Conservation (phyloP, 176 grass and related monocot species). For the Areca catechu region DNA sequence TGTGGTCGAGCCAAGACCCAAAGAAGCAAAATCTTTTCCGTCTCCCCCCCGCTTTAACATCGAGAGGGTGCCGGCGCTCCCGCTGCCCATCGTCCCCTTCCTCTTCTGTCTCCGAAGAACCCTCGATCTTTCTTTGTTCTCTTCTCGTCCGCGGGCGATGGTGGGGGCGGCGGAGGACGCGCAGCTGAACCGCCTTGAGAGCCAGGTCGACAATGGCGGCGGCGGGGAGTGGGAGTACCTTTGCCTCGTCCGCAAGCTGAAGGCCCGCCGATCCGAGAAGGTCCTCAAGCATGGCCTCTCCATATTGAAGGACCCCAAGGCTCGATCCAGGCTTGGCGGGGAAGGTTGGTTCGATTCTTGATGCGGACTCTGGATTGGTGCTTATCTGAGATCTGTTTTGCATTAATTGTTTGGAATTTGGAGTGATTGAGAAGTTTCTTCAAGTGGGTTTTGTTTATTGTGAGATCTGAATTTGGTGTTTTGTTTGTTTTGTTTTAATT, state of each 20-base stretch:
- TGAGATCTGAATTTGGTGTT: not conserved
- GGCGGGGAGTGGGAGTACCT: slow-evolving; percentile 89
- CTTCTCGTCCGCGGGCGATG: slow-evolving; percentile 10
- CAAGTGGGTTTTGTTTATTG: not conserved
- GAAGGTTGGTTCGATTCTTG: slow-evolving; percentile 38
- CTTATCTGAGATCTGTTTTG: no score
- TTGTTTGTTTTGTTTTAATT: no score
- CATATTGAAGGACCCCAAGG: slow-evolving; percentile 69
- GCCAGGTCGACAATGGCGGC: slow-evolving; percentile 77
- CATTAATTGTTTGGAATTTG: no score
- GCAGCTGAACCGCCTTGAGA: slow-evolving; percentile 61
- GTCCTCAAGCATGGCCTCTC: slow-evolving; percentile 78
- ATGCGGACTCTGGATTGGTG: no score
- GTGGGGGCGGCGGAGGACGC: slow-evolving; percentile 52
- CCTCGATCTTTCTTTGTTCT: no score
- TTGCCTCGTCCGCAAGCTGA: slow-evolving; percentile 78
- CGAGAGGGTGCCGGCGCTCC: no score
- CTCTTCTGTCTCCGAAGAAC: no score
- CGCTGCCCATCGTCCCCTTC: no score
- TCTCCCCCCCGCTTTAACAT: no score
- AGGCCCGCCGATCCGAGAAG: slow-evolving; percentile 52
- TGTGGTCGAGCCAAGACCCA: no score
- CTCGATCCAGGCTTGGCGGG: slow-evolving; percentile 60
- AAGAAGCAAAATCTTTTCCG: no score
- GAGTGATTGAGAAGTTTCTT: no score